Conservation (phyloP, 2,329 filamentous ascomycete genomes). For the Aureobasidium sp. region DNA sequence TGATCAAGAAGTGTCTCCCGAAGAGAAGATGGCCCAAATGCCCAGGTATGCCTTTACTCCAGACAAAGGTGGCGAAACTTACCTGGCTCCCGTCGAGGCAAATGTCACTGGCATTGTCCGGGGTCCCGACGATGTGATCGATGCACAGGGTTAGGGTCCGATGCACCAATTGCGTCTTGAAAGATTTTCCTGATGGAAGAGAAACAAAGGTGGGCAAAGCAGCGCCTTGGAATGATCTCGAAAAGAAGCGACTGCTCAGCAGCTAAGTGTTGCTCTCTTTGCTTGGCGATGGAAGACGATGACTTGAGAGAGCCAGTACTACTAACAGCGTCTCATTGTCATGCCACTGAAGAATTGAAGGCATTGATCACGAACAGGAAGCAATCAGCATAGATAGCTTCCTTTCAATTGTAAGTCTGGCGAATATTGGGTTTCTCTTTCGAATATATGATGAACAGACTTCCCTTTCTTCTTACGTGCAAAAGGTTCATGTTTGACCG, state of each 20-base stretch:
- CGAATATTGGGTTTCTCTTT: not conserved
- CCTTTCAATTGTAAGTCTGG: conserved; percentile 13
- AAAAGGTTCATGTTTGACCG: not conserved
- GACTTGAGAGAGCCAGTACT: not conserved
- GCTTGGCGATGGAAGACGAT: conserved; percentile 1
- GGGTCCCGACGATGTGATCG: conserved; percentile 16
- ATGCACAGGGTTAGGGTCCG: conserved; percentile 5
- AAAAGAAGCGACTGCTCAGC: conserved; percentile 1
- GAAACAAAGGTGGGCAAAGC: conserved; percentile 13
- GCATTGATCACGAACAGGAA: not conserved
- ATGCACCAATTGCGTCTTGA: not conserved
- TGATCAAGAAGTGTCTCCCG: conserved; percentile 70
- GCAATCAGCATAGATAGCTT: conserved; percentile 10
- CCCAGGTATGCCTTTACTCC: conserved; percentile 64
- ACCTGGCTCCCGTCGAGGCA: conserved; percentile 20
- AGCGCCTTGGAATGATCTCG: not conserved
- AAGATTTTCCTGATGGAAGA: not conserved
- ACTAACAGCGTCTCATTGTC: not conserved
- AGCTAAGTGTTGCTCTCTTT: conserved; percentile 14
- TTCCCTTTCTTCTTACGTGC: not conserved
- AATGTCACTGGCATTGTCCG: conserved; percentile 18
- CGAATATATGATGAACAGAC: conserved; percentile 7
- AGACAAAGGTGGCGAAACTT: conserved; percentile 32
- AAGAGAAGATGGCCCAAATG: conserved; percentile 79
- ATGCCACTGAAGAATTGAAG: not conserved